Evolutionary conservation across 2,329 filamentous ascomycete genomes (phyloP), one percentile per base, ranked within the genome.

Genomic region (Laburnicola sp.): DNA sequence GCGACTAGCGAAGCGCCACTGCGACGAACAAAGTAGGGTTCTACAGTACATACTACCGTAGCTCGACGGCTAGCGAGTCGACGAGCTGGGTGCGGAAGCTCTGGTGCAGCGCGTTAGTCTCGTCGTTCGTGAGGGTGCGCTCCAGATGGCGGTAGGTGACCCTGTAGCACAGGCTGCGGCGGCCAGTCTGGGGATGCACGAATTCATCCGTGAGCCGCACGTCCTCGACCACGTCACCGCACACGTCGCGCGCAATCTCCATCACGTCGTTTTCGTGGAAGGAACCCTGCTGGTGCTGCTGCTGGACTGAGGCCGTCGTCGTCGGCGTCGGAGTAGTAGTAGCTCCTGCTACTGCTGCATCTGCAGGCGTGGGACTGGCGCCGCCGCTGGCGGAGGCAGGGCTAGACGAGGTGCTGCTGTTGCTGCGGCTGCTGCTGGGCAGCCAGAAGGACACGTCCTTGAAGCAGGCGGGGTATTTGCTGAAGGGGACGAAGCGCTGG

Each of bases 201-300:
- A 97, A 99, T 69, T 90, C 83, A 74, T 97, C 94, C 45, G 90
- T 84, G 26, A 95, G 79, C 54, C 78, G 80, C 44, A 97, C 93
- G 71, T 96, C 91, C 75, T 99, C 94, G 31, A 94, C 91, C 22
- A 86, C 75, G 70, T 96, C 89, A 44, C 91, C 92, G 7, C 85
- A 89, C 40, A 93, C 80, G 60, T 86, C 86, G 59, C 94, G 86
- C 16, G 97, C 89, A 50, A 97, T 82, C 75, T 97, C 94, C 93
- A 97, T 97, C 45, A 97, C 80, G 73, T 99, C 94, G 74, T 97
- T 97, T 71, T 95, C 92, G 72, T 97, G 93, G 69, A 96, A 91
- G 0, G 74, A 16, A 22, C 11, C 32, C 7, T 4, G 34, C 6
- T n/a, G 34, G 30, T 7, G 43, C 26, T 16, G 16, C 16, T 16